phyloP scores from a whole-genome alignment of 495 filamentous ascomycete genomes.

The Trichodelitschia bisporula region DNA sequence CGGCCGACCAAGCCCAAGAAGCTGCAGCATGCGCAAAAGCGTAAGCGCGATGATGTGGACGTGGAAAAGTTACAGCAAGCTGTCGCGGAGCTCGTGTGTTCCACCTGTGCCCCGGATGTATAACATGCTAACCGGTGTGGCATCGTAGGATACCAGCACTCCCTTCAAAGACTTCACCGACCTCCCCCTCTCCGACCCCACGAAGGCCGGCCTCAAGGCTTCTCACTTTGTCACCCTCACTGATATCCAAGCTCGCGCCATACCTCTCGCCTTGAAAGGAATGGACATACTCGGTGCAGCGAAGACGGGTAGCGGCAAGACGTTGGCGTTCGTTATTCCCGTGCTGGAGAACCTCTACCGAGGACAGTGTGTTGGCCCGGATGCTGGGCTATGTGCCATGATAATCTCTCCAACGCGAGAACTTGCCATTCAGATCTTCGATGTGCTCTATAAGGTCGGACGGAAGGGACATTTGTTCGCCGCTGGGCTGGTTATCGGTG shows the following conservation, averaged over 20 bases:
- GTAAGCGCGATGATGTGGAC: slow-evolving; percentile 37
- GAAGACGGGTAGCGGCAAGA: slow-evolving; percentile 94
- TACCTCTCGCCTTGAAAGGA: slow-evolving; percentile 67
- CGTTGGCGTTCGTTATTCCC: slow-evolving; percentile 75
- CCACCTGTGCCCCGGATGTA: background rate
- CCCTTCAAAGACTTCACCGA: slow-evolving; percentile 36
- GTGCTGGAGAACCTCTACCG: slow-evolving; percentile 90
- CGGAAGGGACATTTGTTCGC: slow-evolving; percentile 66
- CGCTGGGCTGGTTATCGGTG: slow-evolving; percentile 86
- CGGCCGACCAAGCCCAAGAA: slow-evolving; percentile 17
- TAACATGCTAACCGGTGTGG: slow-evolving; percentile 3
- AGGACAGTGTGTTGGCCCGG: slow-evolving; percentile 66
- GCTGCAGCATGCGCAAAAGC: slow-evolving; percentile 26
- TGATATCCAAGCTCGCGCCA: slow-evolving; percentile 71
- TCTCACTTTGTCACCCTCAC: slow-evolving; percentile 79
- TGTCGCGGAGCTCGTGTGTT: slow-evolving; percentile 17
- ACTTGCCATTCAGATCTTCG: slow-evolving; percentile 91
- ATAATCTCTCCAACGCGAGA: slow-evolving; percentile 90
- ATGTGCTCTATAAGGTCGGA: slow-evolving; percentile 76
- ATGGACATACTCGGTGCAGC: slow-evolving; percentile 82
- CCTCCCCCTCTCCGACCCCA: slow-evolving; percentile 72
- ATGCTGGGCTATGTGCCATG: slow-evolving; percentile 66
- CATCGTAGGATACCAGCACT: slow-evolving; percentile 16
- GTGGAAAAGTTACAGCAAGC: slow-evolving; percentile 26
- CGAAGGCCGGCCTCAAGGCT: slow-evolving; percentile 51